Evolutionary conservation across 306 rosid genomes (phyloP).

Genomic region (Cucumis cinereus): DNA sequence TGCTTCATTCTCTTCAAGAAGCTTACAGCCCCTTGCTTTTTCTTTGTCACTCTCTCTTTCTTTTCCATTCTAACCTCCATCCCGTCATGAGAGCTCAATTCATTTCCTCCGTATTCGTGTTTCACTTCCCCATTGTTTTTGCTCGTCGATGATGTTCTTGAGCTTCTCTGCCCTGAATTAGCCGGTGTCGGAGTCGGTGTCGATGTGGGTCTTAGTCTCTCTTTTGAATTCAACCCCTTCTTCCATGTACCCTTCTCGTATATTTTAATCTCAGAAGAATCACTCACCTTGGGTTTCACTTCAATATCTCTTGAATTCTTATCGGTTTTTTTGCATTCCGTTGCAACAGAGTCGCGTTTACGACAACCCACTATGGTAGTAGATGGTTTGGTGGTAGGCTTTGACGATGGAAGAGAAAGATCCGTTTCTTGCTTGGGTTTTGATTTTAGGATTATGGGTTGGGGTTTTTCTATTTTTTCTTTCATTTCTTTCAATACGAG

Average conservation of each 20-base stretch:
- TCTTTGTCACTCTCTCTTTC: conserved; percentile 19
- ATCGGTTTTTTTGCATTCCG: neutral
- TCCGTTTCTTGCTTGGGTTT: conserved; percentile 16
- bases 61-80: conserved; percentile 19
- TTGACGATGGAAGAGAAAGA: neutral
- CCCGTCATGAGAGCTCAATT: conserved; percentile 27
- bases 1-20: conserved; percentile 41
- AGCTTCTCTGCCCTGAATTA: conserved; percentile 8
- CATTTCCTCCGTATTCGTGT: conserved; percentile 25
- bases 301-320: conserved; percentile 10
- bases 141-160: neutral
- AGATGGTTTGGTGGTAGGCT: conserved; percentile 15
- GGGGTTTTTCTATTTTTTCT: conserved; percentile 4
- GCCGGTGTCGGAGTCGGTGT: neutral
- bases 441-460: neutral
- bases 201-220: neutral
- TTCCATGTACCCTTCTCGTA: conserved; percentile 19
- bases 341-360: conserved; percentile 13
- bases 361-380: conserved; percentile 18
- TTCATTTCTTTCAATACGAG: conserved; percentile 30
- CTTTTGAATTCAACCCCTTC: conserved; percentile 22
- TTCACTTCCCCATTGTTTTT: conserved; percentile 10
- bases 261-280: conserved; percentile 2
- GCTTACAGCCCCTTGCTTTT: conserved; percentile 31
- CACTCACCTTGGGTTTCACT: conserved; percentile 8